Conservation (phyloP, 345 rosid species). For the Orychophragmus violaceus region DNA sequence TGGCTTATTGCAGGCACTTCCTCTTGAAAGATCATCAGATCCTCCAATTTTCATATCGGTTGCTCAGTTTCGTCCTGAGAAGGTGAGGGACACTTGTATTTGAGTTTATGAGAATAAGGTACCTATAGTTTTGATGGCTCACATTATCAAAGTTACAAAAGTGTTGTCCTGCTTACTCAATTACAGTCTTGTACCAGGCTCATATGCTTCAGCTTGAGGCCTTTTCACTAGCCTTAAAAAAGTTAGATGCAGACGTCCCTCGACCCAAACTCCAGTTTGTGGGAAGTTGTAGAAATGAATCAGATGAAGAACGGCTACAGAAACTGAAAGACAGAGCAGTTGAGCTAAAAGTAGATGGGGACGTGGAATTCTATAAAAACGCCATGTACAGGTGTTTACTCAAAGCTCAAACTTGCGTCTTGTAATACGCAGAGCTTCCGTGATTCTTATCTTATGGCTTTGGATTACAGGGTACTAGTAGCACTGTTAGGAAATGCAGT, state of each 20-base stretch:
- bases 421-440: background rate
- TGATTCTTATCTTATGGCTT: background rate
- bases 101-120: conserved; percentile 32
- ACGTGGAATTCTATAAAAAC: conserved; percentile 74
- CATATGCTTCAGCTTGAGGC: conserved; percentile 90
- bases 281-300: conserved; percentile 85
- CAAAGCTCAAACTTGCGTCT: conserved; percentile 3
- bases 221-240: conserved; percentile 53
- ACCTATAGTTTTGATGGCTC: conserved; percentile 28
- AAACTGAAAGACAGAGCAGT: conserved; percentile 63
- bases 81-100: conserved; percentile 55
- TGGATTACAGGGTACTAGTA: conserved; percentile 60
- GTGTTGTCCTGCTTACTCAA: conserved; percentile 19
- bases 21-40: conserved; percentile 57
- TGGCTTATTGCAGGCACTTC: conserved; percentile 45
- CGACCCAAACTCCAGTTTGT: conserved; percentile 84
- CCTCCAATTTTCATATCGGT: conserved; percentile 67
- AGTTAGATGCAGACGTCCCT: conserved; percentile 43
- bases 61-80: conserved; percentile 98
- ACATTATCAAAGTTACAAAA: conserved; percentile 14
- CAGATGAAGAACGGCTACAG: conserved; percentile 80
- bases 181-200: conserved; percentile 52
- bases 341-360: conserved; percentile 49
- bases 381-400: conserved; percentile 60
- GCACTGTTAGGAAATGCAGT: conserved; percentile 65